Conservation (phyloP, 2,329 filamentous ascomycete genomes). For the Botryotinia globosa region DNA sequence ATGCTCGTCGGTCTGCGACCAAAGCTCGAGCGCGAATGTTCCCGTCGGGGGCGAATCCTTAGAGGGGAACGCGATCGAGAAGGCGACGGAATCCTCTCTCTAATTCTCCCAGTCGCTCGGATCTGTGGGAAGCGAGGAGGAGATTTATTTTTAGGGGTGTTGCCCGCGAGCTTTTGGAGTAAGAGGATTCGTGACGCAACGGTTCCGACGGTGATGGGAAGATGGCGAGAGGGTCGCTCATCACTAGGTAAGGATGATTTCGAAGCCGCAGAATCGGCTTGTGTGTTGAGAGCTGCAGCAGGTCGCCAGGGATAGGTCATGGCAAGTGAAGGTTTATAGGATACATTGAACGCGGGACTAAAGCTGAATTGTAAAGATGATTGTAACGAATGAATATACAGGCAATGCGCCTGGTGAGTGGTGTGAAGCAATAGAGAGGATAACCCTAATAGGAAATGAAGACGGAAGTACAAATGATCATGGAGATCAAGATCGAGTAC, state of each 20-base stretch:
- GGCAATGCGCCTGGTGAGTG: neutral
- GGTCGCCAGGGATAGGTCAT: slow-evolving; percentile 32
- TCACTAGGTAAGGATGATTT: neutral
- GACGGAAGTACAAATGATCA: neutral
- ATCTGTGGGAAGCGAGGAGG: slow-evolving; percentile 26
- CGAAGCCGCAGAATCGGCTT: slow-evolving; percentile 1
- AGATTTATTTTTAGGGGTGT: slow-evolving; percentile 1
- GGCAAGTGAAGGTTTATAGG: slow-evolving; percentile 10
- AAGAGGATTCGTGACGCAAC: slow-evolving; percentile 40
- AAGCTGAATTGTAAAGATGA: neutral
- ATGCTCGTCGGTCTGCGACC: slow-evolving; percentile 34
- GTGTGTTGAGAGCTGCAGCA: slow-evolving; percentile 20
- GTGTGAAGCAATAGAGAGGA: neutral
- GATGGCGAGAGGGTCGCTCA: neutral
- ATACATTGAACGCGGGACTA: neutral
- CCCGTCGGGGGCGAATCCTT: slow-evolving; percentile 26
- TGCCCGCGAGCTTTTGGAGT: slow-evolving; percentile 35
- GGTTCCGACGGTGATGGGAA: slow-evolving; percentile 37
- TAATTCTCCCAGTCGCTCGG: neutral
- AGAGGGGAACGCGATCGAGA: neutral
- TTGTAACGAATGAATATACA: slow-evolving; percentile 15
- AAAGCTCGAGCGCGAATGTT: slow-evolving; percentile 36
- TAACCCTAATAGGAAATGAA: slow-evolving; percentile 3
- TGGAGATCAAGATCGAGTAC: neutral
- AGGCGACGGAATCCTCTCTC: neutral